A percentile compares a stretch with the other conserved stretches of the same genome.
phyloP scores from a whole-genome alignment of 1,139 yeast species.

The Magnusiomyces paraingens region DNA sequence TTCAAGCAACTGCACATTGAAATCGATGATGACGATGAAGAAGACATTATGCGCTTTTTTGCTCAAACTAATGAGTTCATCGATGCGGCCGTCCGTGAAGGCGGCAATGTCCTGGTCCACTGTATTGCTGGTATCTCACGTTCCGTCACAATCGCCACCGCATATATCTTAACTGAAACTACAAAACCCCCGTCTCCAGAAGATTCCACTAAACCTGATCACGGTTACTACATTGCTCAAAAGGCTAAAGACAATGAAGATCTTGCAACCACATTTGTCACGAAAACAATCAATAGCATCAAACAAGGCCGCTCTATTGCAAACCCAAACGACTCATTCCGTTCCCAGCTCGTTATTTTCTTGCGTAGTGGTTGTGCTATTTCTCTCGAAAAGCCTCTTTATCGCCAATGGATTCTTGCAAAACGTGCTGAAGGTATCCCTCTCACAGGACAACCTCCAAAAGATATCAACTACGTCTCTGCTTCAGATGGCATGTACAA shows the following conservation, averaged over 20 bases:
- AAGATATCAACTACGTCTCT: background rate
- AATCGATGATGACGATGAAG: conserved; percentile 56
- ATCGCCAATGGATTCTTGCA: conserved; percentile 47
- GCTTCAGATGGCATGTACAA: background rate
- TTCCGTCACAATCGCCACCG: conserved; percentile 64
- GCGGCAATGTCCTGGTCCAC: conserved; percentile 33
- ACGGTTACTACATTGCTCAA: background rate
- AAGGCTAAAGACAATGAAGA: conserved; percentile 1
- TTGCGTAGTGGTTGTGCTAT: conserved; percentile 43
- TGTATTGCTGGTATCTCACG: conserved; percentile 83
- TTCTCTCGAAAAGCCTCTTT: conserved; percentile 36
- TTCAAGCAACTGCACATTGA: conserved; percentile 58
- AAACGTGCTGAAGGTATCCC: conserved; percentile 32
- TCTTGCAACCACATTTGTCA: conserved; percentile 46
- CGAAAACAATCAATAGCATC: conserved; percentile 67
- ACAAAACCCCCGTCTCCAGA: background rate
- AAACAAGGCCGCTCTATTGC: conserved; percentile 51
- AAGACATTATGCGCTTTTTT: conserved; percentile 59
- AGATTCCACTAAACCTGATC: background rate
- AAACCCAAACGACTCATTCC: conserved; percentile 73
- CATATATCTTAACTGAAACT: conserved; percentile 58
- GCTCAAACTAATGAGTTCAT: conserved; percentile 59
- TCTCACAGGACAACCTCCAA: conserved; percentile 27
- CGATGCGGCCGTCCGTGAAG: conserved; percentile 46
- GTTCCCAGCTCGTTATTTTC: conserved; percentile 62